Evolutionary conservation across 371 early-diverging fungal species (phyloP), one percentile per base, ranked within the genome.

Genomic region (Mucor circinelloides): DNA sequence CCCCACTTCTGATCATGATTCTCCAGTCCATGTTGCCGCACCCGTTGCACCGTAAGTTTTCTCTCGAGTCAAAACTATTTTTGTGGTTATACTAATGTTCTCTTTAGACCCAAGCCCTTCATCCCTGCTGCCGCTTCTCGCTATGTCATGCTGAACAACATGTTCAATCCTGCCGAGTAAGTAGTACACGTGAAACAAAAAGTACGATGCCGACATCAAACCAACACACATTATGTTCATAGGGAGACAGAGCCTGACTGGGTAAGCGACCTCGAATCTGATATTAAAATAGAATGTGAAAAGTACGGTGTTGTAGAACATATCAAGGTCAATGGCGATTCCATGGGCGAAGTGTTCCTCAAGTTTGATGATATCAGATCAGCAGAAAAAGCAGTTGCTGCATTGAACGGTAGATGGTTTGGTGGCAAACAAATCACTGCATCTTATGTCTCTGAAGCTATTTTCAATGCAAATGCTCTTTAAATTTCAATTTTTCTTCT

Each of bases 161-260:
- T 97, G 97, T 97, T 96, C 71, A 88, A 96, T 58, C 95, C 96
- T 19, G 88, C 79, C 40, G 93, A 94, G 92, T 94, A 89, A 77
- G 90, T 82, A 7, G 17, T 34, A 57, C 28, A 17, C 48, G n/a
- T 48, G 23, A 52, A 52, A 21, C 19, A 25, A 2, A 25, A 1
- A 40, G 10, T 25, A 50, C 21, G 27, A 48, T 48, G 19, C 9
- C 23, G 10, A 40, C 40, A 40, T 40, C 5, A 40, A 17, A 40
- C 40, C 17, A 40, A 40, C 40, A 17, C 40, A 40, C 40, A 40
- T 19, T 21, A 27, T 54, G 38, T 25, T 73, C 9, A 55, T 77
- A 94, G 94, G 63, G 96, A 95, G 77, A 90, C 91, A 4, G 96
- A 93, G 34, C 88, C 90, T 6, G 82, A 89, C 63, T 98, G 98